Evolutionary conservation across 1,284 basidiomycete species (phyloP).

Genomic region (Tylopilus orsonianus): DNA sequence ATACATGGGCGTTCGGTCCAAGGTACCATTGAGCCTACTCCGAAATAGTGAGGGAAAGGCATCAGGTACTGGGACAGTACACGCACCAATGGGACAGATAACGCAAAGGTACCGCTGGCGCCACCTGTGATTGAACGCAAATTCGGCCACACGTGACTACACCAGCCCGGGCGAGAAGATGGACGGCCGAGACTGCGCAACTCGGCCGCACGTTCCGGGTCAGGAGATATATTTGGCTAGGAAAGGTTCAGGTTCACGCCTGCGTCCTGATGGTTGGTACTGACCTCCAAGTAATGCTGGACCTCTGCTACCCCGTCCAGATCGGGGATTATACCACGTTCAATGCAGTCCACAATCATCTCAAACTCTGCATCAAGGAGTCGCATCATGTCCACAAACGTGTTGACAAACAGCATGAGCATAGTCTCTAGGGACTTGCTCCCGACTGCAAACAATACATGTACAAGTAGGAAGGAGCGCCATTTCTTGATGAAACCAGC

Average conservation of each 20-base stretch:
- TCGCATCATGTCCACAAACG: constrained; percentile 1
- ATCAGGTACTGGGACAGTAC: neutral
- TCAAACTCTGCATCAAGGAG: constrained; percentile 9
- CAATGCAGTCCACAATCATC: constrained; percentile 7
- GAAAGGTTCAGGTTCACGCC: neutral
- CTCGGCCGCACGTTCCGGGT: constrained; percentile 3
- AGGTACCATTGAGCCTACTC: constrained; percentile 12
- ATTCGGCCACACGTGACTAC: neutral
- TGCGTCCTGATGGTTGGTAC: neutral
- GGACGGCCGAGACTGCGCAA: neutral
- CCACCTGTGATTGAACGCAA: neutral
- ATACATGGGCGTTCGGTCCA: constrained; percentile 5
- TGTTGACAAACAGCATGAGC: neutral
- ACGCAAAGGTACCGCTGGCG: neutral
- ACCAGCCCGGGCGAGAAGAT: neutral
- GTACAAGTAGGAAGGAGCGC: neutral
- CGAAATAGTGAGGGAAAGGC: neutral
- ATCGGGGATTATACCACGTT: constrained; percentile 8
- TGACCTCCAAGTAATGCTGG: constrained; percentile 5
- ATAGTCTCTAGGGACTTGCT: neutral
- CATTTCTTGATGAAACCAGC: neutral
- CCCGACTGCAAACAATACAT: neutral
- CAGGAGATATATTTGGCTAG: neutral
- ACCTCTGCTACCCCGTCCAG: constrained; percentile 7
- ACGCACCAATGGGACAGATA: neutral